These are phyloP conservation scores for Mariannaea sp. DNA, from an alignment of 2,329 filamentous ascomycete species.

Conservation along the genomic window DNA sequence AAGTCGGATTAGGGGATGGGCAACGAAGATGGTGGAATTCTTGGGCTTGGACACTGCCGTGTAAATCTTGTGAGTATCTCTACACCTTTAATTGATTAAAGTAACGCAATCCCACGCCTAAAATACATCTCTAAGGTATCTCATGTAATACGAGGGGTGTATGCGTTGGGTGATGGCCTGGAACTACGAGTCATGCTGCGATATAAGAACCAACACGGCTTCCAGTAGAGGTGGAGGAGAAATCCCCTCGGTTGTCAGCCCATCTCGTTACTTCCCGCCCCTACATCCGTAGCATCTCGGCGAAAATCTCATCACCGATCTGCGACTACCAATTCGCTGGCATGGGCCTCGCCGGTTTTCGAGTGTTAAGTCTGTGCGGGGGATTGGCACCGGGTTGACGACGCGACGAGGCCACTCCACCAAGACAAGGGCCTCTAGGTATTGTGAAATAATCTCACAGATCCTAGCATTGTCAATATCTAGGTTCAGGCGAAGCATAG, in stretches of 20 bases:
- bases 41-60: too few relatives aligned
- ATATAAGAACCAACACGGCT: background rate
- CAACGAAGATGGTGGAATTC: too few relatives aligned
- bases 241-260: background rate
- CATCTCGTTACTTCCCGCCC: background rate
- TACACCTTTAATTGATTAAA: too few relatives aligned
- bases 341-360: background rate
- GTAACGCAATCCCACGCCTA: background rate
- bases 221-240: background rate
- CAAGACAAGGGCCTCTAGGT: too few relatives aligned
- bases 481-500: too few relatives aligned
- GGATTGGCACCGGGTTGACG: background rate
- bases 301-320: background rate
- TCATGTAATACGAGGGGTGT: background rate
- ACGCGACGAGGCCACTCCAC: background rate
- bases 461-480: too few relatives aligned
- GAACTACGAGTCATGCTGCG: background rate
- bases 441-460: too few relatives aligned
- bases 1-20: too few relatives aligned
- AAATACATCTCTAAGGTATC: background rate
- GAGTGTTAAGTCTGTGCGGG: background rate
- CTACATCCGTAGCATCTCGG: background rate
- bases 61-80: too few relatives aligned
- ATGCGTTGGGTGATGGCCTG: background rate
- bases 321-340: background rate